These are phyloP conservation scores for Glycyrrhiza uralensis DNA, from an alignment of 306 rosid genomes.

Conservation along the genomic window DNA sequence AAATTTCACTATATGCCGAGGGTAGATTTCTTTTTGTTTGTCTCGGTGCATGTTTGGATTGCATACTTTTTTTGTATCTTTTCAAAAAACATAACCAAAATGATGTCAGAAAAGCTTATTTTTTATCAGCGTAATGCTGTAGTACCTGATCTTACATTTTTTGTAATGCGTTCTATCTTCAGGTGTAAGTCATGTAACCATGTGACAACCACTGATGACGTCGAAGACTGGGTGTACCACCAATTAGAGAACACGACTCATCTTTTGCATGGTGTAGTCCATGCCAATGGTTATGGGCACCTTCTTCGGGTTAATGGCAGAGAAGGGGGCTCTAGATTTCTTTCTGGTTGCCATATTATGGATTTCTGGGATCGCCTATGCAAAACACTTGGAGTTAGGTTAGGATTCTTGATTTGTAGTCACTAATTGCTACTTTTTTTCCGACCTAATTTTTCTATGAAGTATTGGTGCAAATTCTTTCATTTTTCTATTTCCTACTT, in stretches of 20 bases:
- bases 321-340: constrained; percentile 89
- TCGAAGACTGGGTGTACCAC: constrained; percentile 87
- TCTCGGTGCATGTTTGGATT: constrained; percentile 2
- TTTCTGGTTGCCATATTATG: constrained; percentile 90
- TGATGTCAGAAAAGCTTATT: background rate
- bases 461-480: constrained; percentile 9
- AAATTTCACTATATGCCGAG: background rate
- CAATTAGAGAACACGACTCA: constrained; percentile 90
- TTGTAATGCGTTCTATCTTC: constrained; percentile 26
- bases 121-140: background rate
- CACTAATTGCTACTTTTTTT: background rate
- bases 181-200: constrained; percentile 98
- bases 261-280: constrained; percentile 90
- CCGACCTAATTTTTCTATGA: background rate
- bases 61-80: background rate
- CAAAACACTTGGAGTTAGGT: constrained; percentile 86
- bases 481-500: background rate
- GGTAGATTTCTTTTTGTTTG: constrained; percentile 12
- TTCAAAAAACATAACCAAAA: background rate
- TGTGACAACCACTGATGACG: constrained; percentile 76
- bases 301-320: constrained; percentile 95
- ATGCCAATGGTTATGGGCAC: constrained; percentile 95
- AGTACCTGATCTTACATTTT: constrained; percentile 10
- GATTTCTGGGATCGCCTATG: constrained; percentile 96
- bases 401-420: constrained; percentile 15